phyloP scores from a whole-genome alignment of 148 eudicot genomes.

The Silene latifolia region DNA sequence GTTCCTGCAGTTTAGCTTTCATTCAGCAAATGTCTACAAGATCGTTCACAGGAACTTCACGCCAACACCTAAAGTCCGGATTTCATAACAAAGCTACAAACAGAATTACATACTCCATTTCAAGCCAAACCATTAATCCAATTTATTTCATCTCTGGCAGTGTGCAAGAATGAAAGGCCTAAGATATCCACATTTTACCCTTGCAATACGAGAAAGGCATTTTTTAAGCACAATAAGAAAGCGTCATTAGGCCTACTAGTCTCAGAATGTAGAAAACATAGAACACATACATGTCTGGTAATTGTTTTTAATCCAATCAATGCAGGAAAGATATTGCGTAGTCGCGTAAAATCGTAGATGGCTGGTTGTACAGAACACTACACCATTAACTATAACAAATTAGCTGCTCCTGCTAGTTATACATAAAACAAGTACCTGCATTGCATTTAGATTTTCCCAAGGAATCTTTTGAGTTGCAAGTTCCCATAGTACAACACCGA shows the following conservation, averaged over 20 bases:
- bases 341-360: no score
- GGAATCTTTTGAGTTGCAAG: constrained; percentile 88
- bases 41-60: no score
- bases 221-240: background rate
- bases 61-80: no score
- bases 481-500: constrained; percentile 91
- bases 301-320: background rate
- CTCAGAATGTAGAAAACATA: background rate
- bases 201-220: background rate
- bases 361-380: no score
- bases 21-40: no score
- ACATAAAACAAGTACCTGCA: constrained; percentile 59
- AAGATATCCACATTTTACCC: background rate
- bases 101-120: no score
- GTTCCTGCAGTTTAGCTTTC: no score
- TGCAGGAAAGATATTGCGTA: background rate
- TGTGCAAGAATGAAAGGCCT: background rate
- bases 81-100: no score
- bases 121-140: no score
- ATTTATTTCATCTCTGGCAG: no score
- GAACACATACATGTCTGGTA: background rate
- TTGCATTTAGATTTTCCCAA: constrained; percentile 90
- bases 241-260: background rate
- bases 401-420: background rate
- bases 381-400: background rate